Evolutionary conservation across 495 filamentous ascomycete genomes (phyloP).

Genomic region (Penicillium fimorum): DNA sequence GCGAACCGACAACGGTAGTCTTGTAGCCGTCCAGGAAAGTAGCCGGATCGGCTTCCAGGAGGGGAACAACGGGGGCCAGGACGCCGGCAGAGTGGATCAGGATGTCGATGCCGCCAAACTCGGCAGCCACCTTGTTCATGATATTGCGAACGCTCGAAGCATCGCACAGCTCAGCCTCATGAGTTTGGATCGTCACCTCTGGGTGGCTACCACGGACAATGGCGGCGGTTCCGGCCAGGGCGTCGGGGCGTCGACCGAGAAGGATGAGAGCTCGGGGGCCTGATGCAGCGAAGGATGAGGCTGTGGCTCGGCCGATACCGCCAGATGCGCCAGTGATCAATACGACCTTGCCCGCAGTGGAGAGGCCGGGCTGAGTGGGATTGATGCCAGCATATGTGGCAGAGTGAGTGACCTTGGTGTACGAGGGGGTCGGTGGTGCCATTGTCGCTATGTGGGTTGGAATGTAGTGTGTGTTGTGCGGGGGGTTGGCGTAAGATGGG

Average conservation of each 20-base stretch:
- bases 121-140: constrained; percentile 15
- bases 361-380: constrained; percentile 36
- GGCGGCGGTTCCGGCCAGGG: constrained; percentile 32
- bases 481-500: neutral
- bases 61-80: constrained; percentile 14
- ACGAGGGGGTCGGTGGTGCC: constrained; percentile 18
- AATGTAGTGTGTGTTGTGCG: neutral
- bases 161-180: constrained; percentile 21
- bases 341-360: constrained; percentile 19
- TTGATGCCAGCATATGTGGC: constrained; percentile 22
- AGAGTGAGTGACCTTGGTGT: constrained; percentile 21
- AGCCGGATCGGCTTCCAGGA: constrained; percentile 22
- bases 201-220: constrained; percentile 25
- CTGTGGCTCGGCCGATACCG: constrained; percentile 22
- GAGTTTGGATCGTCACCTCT: constrained; percentile 17
- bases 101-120: constrained; percentile 32
- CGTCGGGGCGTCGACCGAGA: constrained; percentile 40
- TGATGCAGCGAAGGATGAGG: constrained; percentile 47
- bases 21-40: constrained; percentile 33
- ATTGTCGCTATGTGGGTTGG: constrained; percentile 10
- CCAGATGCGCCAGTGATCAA: constrained; percentile 24
- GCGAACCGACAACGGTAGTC: constrained; percentile 35
- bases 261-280: constrained; percentile 18
- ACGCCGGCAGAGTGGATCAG: constrained; percentile 37
- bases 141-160: constrained; percentile 14